phyloP scores from a whole-genome alignment of 2,329 filamentous ascomycete species.

The Colletotrichum acutatum region DNA sequence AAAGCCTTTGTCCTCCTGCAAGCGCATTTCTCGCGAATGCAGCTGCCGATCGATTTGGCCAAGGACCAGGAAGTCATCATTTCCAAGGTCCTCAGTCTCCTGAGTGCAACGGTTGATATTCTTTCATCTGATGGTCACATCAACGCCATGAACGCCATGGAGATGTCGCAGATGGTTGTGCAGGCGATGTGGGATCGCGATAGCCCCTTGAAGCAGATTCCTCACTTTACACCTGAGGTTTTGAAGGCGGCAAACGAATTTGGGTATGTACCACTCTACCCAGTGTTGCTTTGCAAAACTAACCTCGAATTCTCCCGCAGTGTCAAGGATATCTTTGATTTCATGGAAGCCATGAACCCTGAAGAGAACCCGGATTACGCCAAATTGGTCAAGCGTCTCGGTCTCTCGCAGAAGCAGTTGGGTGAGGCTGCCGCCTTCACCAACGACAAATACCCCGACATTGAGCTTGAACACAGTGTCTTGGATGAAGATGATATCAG shows the following conservation, averaged over 20 bases:
- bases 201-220: constrained; percentile 96
- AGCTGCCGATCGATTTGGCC: constrained; percentile 91
- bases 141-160: constrained; percentile 98
- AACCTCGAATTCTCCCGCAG: constrained; percentile 52
- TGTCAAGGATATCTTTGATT: constrained; percentile 95
- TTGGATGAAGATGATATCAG: constrained; percentile 83
- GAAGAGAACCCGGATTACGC: constrained; percentile 88
- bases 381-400: constrained; percentile 80
- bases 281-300: constrained; percentile 40
- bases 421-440: constrained; percentile 93
- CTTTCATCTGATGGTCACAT: constrained; percentile 95
- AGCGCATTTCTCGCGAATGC: constrained; percentile 97
- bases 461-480: constrained; percentile 90
- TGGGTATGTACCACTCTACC: constrained; percentile 64
- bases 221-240: constrained; percentile 87
- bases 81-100: constrained; percentile 83
- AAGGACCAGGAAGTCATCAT: constrained; percentile 95
- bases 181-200: constrained; percentile 99
- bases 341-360: constrained; percentile 99
- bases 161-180: constrained; percentile 99
- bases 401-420: constrained; percentile 83
- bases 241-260: constrained; percentile 85
- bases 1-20: constrained; percentile 98
- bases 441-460: constrained; percentile 94
- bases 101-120: constrained; percentile 94